Conservation (phyloP, 345 rosid species). For the Xanthoceras sorbifolium region DNA sequence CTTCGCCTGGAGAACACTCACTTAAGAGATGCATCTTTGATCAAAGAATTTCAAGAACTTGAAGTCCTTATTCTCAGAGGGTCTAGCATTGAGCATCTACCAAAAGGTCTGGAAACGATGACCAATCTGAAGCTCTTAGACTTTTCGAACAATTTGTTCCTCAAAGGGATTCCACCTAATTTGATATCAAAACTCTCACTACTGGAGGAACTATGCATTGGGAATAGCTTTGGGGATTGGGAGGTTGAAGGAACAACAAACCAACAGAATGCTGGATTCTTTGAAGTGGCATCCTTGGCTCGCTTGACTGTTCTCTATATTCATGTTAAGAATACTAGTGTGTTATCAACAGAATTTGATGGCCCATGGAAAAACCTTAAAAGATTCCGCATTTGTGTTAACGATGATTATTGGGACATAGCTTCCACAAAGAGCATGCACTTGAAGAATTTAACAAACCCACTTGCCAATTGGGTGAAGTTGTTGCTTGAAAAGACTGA, state of each 20-base stretch:
- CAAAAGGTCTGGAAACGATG: slow-evolving; percentile 25
- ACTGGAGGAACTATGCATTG: slow-evolving; percentile 39
- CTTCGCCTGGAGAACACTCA: slow-evolving; percentile 26
- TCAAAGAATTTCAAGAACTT: slow-evolving; percentile 24
- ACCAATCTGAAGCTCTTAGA: slow-evolving; percentile 25
- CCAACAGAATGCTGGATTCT: slow-evolving; percentile 13
- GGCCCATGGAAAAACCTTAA: slow-evolving; percentile 8
- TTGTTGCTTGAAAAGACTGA: background rate
- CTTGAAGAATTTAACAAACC: slow-evolving; percentile 6
- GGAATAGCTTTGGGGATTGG: slow-evolving; percentile 31
- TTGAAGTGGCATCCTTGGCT: slow-evolving; percentile 22
- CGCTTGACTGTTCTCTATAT: slow-evolving; percentile 20
- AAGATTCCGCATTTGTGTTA: slow-evolving; percentile 10
- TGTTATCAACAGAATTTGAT: slow-evolving; percentile 5
- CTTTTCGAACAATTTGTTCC: slow-evolving; percentile 27
- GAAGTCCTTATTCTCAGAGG: slow-evolving; percentile 31
- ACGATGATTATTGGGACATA: slow-evolving; percentile 15
- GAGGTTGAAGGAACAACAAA: slow-evolving; percentile 12
- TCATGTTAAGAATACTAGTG: background rate
- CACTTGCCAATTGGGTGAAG: background rate
- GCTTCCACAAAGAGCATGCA: slow-evolving; percentile 7
- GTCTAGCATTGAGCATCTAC: slow-evolving; percentile 26
- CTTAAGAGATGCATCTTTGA: slow-evolving; percentile 20
- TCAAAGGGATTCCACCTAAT: slow-evolving; percentile 30
- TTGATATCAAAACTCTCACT: slow-evolving; percentile 26